Base-by-base conservation (phyloP, 768 basidiomycete species). In the Gyrodon lividus region DNA sequence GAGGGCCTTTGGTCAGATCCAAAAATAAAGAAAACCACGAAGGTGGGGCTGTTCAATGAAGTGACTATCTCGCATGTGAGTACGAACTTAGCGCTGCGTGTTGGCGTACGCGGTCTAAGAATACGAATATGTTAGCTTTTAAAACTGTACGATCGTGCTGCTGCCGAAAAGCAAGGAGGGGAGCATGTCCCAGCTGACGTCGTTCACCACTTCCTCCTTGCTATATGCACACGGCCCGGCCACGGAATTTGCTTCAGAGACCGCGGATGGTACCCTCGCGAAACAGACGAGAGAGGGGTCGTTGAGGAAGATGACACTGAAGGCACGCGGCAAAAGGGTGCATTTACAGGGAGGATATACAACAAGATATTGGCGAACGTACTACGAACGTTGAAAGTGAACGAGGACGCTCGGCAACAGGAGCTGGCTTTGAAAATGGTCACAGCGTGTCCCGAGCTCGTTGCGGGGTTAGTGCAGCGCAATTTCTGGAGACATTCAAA, bases 181-280 rank as follows among this genome's bases (percentile, higher is more conserved):
- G 82, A 83, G 14, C 72, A 83, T 40, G 67, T 84, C 17, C 86
- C 84, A 9, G 92, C 87, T 2, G 86, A 95, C 56, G 76, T 96
- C 4, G 84, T 81, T 0, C 89, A 92, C 54, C 92, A 94, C 59
- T 98, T 97, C 67, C 72, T 97, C 10, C 79, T 95, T 23, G 87
- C 87, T 2, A 82, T 92, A 26, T 89, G 87, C 59, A 87, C 89
- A 0, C 82, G 81, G 22, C 89, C 91, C 0, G 93, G 94, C 0
- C 70, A 75, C 12, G 94, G 94, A 0, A 76, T 97, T 13, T 98
- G 94, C 62, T 97, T 96, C 71, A 82, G 74, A 46, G 92, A 95
- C 60, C 77, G 81, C 7, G 94, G 94, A 2, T 98, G 94, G 94
- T 98, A 97, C 59, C 83, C 83, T 4, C 83, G 90, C 2, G 86